Evolutionary conservation across 495 filamentous ascomycete species (phyloP).

Genomic region (Viridothelium virens): DNA sequence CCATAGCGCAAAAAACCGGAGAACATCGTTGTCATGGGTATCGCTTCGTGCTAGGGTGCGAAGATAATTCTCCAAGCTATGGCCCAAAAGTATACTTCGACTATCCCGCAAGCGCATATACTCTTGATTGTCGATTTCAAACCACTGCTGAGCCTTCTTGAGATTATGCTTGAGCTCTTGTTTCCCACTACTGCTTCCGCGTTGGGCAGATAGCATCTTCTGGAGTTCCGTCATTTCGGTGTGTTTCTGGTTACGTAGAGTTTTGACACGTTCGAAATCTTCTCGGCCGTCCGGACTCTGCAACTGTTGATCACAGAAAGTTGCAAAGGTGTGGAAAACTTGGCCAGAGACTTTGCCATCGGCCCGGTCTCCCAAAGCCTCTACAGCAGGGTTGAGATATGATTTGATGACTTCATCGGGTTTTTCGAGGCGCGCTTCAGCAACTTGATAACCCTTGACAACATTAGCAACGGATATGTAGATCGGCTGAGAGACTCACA

Average conservation of each 20-base stretch:
- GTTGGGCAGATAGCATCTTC: conserved; percentile 45
- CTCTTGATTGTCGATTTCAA: conserved; percentile 78
- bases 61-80: conserved; percentile 92
- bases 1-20: conserved; percentile 95
- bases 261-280: conserved; percentile 74
- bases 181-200: conserved; percentile 41
- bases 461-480: conserved; percentile 14
- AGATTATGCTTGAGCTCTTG: conserved; percentile 38
- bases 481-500: conserved; percentile 40
- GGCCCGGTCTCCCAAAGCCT: conserved; percentile 61
- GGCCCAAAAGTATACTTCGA: conserved; percentile 70
- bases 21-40: conserved; percentile 75
- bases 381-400: conserved; percentile 75
- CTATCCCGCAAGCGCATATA: conserved; percentile 66
- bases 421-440: conserved; percentile 86
- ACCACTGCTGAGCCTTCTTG: conserved; percentile 74
- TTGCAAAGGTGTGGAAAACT: conserved; percentile 90
- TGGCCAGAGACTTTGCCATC: conserved; percentile 70
- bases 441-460: conserved; percentile 66
- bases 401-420: conserved; percentile 79
- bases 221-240: conserved; percentile 64
- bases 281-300: conserved; percentile 75
- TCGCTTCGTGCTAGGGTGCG: conserved; percentile 76
- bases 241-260: conserved; percentile 70
- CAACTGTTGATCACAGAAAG: conserved; percentile 89